Base-by-base conservation (phyloP, 495 filamentous ascomycete genomes). In the Sabuloglossum arenarium region DNA sequence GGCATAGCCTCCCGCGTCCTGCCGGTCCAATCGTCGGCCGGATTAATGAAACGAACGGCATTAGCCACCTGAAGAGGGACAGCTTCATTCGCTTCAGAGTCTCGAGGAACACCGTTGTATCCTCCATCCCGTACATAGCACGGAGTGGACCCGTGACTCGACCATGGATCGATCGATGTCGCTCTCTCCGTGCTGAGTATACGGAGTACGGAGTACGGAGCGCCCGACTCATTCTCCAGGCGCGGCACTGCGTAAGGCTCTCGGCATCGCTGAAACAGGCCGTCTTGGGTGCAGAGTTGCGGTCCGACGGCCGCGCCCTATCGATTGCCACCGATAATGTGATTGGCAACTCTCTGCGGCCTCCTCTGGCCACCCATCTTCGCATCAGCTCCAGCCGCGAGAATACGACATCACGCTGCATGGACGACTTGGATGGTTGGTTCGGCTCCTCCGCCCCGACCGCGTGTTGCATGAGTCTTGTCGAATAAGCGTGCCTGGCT, bases 301-400 rank as follows among this genome's bases (percentile, higher is more conserved):
- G 47, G 47, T 51, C 47, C 47, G 47, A 51, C 47, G 47, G 24
- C 47, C 47, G 47, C 47, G 19, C 47, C 47, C 47, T 51, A 51
- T 51, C 47, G 47, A 51, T 49, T 24, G 11, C 45, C 45, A 23
- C 6, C 21, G 45, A 49, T 51, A 28, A 11, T 51, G 24, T 51
- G 47, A 51, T 51, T 51, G 47, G 47, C 47, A 51, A 3, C 23
- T 1, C 28, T 51, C 47, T 51, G 47, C 28, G 47, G 16, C 47
- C 23, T 27, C 1, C 47, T 27, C 5, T 14, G 4, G 23, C 11
- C 3, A 5, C 9, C 21, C 47, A 51, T 14, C 23, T 29, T 19
- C 16, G n/a, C 47, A 28, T 51, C 47, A 51, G 47, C 47, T 51
- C 47, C 47, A 51, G 47, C 47, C 47, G 47, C 47, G 47, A 51